Evolutionary conservation across 495 filamentous ascomycete species (phyloP).

Genomic region (Aspergillus indologenus): DNA sequence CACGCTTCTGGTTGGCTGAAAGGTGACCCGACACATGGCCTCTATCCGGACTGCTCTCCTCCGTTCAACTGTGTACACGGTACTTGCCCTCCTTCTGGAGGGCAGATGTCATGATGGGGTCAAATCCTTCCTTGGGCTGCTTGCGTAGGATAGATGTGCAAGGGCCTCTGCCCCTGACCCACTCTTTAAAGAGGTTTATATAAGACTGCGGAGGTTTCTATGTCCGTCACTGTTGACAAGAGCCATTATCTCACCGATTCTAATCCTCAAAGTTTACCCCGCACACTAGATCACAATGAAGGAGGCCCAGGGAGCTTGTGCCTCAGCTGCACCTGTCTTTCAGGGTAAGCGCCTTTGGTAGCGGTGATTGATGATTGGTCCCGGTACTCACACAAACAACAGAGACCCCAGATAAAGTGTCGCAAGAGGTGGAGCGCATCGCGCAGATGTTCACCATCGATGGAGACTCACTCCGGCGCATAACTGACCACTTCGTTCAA

Average conservation of each 20-base stretch:
- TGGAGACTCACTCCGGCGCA: slow-evolving; percentile 22
- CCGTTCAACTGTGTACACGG: not conserved
- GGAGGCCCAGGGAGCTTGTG: not conserved
- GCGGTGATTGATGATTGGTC: not conserved
- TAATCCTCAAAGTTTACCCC: not conserved
- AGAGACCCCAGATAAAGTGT: not conserved
- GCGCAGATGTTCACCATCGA: not conserved
- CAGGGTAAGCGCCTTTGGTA: not conserved
- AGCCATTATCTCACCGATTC: not conserved
- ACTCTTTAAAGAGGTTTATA: not conserved
- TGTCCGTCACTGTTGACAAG: not conserved
- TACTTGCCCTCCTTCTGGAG: not conserved
- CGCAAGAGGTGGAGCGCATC: not conserved
- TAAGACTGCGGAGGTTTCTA: not conserved
- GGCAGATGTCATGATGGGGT: not conserved
- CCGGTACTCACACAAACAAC: not conserved
- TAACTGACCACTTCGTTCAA: slow-evolving; percentile 75
- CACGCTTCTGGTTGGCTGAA: not conserved
- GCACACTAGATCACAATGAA: not conserved
- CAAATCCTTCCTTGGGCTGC: not conserved
- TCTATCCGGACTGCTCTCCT: not conserved
- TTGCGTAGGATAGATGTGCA: not conserved
- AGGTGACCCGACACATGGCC: not conserved
- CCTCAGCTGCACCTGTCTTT: not conserved
- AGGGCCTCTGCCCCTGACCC: too few species aligned